Evolutionary conservation across 2,329 filamentous ascomycete species (phyloP).

Genomic region (Dothidotthia symphoricarpi): DNA sequence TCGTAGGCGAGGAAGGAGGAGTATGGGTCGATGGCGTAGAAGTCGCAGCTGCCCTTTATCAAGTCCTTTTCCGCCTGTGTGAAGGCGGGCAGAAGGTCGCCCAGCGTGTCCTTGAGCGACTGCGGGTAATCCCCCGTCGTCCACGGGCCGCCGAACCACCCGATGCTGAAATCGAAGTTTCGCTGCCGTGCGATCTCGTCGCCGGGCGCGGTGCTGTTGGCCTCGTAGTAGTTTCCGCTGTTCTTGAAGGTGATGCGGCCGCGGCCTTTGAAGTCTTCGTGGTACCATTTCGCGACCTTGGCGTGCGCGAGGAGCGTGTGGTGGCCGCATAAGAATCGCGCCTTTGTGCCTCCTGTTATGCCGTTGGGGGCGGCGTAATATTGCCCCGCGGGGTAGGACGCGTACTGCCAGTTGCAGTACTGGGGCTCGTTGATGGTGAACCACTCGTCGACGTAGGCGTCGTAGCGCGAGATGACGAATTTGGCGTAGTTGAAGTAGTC

Average conservation of each 20-base stretch:
- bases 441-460: conserved; percentile 43
- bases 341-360: conserved; percentile 41
- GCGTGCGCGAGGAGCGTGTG: conserved; percentile 46
- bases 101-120: conserved; percentile 42
- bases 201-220: conserved; percentile 37
- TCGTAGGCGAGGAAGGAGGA: conserved; percentile 34
- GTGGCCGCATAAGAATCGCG: conserved; percentile 49
- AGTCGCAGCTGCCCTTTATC: conserved; percentile 47
- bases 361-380: conserved; percentile 49
- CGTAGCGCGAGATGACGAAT: conserved; percentile 44
- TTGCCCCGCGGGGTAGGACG: conserved; percentile 45
- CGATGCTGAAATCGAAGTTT: conserved; percentile 45
- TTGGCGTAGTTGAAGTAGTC: conserved; percentile 47
- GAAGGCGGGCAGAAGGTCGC: conserved; percentile 41
- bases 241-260: conserved; percentile 48
- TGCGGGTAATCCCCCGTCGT: conserved; percentile 46
- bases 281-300: conserved; percentile 47
- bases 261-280: conserved; percentile 46
- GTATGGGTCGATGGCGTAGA: conserved; percentile 45
- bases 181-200: conserved; percentile 42
- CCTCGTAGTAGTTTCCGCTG: conserved; percentile 44
- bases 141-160: conserved; percentile 51
- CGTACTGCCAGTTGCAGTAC: conserved; percentile 52
- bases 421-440: conserved; percentile 47
- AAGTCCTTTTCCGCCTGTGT: conserved; percentile 42